These are phyloP conservation scores for Paspalum notatum DNA, from an alignment of 176 grass and related monocot species.

Conservation along the genomic window DNA sequence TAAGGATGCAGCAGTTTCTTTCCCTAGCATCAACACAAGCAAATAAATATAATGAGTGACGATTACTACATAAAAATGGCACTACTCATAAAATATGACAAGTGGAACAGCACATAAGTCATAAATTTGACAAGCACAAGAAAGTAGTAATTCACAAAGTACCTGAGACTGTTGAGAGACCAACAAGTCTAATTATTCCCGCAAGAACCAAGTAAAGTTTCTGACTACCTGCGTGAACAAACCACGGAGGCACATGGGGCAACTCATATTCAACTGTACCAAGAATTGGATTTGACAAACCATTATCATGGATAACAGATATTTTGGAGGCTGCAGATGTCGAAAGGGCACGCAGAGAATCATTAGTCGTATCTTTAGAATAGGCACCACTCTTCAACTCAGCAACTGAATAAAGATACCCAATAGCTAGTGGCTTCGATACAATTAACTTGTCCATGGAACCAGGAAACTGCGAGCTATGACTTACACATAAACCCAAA, in stretches of 20 bases:
- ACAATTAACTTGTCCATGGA: conserved; percentile 83
- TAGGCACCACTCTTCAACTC: conserved; percentile 73
- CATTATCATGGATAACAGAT: conserved; percentile 62
- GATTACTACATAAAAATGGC: conserved; percentile 15
- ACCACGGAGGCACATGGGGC: conserved; percentile 91
- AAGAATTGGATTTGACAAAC: conserved; percentile 36
- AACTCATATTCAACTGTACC: conserved; percentile 56
- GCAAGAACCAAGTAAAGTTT: conserved; percentile 79
- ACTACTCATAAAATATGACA: conserved; percentile 19
- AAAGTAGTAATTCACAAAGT: conserved; percentile 31
- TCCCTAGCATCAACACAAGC: conserved; percentile 51
- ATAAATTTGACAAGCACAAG: conserved; percentile 3
- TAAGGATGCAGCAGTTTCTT: conserved; percentile 53
- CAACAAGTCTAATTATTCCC: conserved; percentile 85
- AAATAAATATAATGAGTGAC: conserved; percentile 36
- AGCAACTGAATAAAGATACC: conserved; percentile 86
- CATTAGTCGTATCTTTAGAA: conserved; percentile 48
- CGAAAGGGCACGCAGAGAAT: conserved; percentile 37
- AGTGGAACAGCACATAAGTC: conserved; percentile 26
- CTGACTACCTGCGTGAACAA: conserved; percentile 62
- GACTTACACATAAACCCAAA: conserved; percentile 75
- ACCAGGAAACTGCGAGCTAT: conserved; percentile 81
- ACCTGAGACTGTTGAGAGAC: conserved; percentile 74
- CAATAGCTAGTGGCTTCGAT: conserved; percentile 81
- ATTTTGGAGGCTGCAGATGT: conserved; percentile 55